Base-by-base conservation (phyloP, 1,284 basidiomycete species). In the Chiua sp. region DNA sequence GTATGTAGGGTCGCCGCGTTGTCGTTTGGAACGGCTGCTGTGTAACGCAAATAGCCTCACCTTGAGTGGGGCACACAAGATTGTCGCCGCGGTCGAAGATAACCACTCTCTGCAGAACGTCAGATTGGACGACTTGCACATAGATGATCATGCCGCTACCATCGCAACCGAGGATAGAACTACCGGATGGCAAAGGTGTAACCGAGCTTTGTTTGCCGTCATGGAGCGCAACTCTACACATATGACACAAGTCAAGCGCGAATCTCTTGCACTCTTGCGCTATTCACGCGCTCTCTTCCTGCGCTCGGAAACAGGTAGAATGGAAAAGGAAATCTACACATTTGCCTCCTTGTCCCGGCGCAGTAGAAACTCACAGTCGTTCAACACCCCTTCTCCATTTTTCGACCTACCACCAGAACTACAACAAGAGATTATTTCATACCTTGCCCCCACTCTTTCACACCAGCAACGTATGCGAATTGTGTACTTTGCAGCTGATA, bases 391-490 rank as follows among this genome's bases (percentile, higher is more conserved):
- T 23, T 65, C 67, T 42, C 55, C 61, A 11, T 85, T 84, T 66
- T 68, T 64, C 46, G 60, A 64, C 15, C 76, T 91, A n/a, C 90
- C 89, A 0, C 75, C 72, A 11, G 89, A 91, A 71, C 73, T 91
- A 16, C 81, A 84, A 60, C 79, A 86, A 10, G 68, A 86, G 65
- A 83, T 88, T 49, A 79, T 91, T 22, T 83, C 85, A 11, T 82
- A 84, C 68, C 73, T 88, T 32, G 82, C 87, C 2, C 88, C 87
- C 11, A 76, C 74, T 0, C 80, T 91, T 35, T 89, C 87, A 7
- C 65, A 79, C 18, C 68, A 77, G 3, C 89, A 91, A 65, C 81
- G 80, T 22, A 74, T 83, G 55, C 82, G 81, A 20, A 80, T 91
- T 23, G 82, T 80, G 65, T 70, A 72, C 39, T 89, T 83, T 59